A percentile compares a stretch with the other conserved stretches of the same genome.
These are phyloP conservation scores for Trichosporon sp. DNA, from an alignment of 1,284 basidiomycete genomes.

Conservation along the genomic window DNA sequence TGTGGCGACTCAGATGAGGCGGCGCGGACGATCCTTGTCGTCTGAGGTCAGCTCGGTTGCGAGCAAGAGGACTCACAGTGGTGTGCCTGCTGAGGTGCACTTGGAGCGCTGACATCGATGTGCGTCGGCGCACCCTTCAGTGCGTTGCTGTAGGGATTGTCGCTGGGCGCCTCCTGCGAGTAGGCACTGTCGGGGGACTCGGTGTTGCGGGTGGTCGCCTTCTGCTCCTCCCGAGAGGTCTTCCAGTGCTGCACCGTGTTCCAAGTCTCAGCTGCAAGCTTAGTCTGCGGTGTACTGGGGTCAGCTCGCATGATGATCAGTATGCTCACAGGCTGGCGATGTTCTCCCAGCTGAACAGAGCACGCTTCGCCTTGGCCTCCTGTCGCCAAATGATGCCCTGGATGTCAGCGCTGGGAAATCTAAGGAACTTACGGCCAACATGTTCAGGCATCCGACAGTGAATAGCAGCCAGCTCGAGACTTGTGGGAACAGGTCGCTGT, in stretches of 20 bases:
- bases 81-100: neutral
- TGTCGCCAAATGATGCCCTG: conserved; percentile 42
- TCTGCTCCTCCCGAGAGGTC: neutral
- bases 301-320: neutral
- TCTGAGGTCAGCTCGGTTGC: neutral
- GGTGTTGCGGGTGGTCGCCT: neutral
- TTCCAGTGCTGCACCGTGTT: conserved; percentile 27
- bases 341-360: conserved; percentile 50
- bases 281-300: conserved; percentile 42
- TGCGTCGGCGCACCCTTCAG: neutral
- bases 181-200: neutral
- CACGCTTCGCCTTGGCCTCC: conserved; percentile 35
- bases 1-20: neutral
- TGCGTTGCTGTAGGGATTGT: neutral
- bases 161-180: neutral
- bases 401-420: conserved; percentile 11
- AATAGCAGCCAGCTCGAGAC: conserved; percentile 82
- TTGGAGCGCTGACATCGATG: neutral
- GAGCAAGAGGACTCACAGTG: neutral
- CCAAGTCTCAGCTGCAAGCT: conserved; percentile 43
- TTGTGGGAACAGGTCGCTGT: conserved; percentile 70
- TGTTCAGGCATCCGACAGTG: conserved; percentile 74
- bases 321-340: conserved; percentile 39
- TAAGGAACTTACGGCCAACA: conserved; percentile 53
- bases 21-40: neutral